phyloP scores from a whole-genome alignment of 2,329 filamentous ascomycete species.

The Colletotrichum nymphaeae region DNA sequence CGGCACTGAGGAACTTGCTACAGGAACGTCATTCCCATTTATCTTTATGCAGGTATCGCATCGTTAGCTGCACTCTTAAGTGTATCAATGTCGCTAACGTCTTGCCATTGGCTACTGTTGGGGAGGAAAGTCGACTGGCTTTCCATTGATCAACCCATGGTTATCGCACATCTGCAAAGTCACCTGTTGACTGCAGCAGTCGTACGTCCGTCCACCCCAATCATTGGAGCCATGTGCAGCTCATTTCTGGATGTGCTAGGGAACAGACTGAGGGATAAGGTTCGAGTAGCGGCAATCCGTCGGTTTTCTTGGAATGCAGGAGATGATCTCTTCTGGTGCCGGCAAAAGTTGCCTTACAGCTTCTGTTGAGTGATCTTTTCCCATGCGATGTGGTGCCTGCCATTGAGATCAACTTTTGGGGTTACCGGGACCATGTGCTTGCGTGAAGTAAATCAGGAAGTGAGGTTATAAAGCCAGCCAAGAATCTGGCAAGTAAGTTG shows the following conservation, averaged over 20 bases:
- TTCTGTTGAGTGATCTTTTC: not conserved
- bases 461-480: not conserved
- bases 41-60: not conserved
- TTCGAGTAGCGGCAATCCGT: not conserved
- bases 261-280: not conserved
- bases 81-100: not conserved
- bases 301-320: not conserved
- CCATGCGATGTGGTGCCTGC: not conserved
- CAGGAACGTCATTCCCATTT: not conserved
- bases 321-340: not conserved
- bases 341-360: not conserved
- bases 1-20: not conserved
- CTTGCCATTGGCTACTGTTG: not conserved
- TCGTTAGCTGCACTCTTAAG: not conserved
- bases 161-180: not conserved
- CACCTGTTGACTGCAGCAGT: not conserved
- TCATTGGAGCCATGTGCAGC: not conserved
- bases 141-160: not conserved
- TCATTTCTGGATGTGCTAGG: not conserved
- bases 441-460: rapidly evolving
- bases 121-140: not conserved
- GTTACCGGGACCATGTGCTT: no score
- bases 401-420: not conserved
- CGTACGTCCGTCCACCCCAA: not conserved
- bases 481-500: no score